phyloP scores from a whole-genome alignment of 2,329 filamentous ascomycete species.

The Domatiomyces globalis region DNA sequence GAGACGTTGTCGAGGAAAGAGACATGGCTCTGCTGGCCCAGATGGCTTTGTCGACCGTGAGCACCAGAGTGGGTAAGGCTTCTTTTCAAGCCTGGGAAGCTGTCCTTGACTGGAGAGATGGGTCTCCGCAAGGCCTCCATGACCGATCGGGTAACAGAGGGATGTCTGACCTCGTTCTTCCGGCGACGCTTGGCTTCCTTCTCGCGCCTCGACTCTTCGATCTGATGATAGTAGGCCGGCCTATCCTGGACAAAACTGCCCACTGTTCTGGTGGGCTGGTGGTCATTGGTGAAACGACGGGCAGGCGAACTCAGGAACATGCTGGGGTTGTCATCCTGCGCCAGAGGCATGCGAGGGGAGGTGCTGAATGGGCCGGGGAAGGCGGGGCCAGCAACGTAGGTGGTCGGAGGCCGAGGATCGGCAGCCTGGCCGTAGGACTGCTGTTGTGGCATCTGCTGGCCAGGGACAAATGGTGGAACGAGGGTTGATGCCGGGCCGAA shows the following conservation, averaged over 20 bases:
- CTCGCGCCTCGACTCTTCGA: slow-evolving; percentile 33
- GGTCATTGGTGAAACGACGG: slow-evolving; percentile 26
- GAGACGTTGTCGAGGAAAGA: slow-evolving; percentile 20
- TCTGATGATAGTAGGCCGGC: slow-evolving; percentile 37
- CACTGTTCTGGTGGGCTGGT: slow-evolving; percentile 18
- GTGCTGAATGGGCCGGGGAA: slow-evolving; percentile 33
- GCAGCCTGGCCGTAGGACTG: slow-evolving; percentile 14
- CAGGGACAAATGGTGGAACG: slow-evolving; percentile 10
- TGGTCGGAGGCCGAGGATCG: slow-evolving; percentile 7
- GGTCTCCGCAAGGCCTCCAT: slow-evolving; percentile 16
- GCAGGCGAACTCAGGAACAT: slow-evolving; percentile 37
- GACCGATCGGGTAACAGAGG: slow-evolving; percentile 19
- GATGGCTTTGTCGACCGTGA: slow-evolving; percentile 18
- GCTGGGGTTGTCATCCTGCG: slow-evolving; percentile 29
- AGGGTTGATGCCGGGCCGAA: slow-evolving; percentile 16
- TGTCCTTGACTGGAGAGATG: slow-evolving; percentile 11
- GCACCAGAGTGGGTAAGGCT: slow-evolving; percentile 29
- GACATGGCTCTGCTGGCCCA: slow-evolving; percentile 21
- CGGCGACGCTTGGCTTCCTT: slow-evolving; percentile 18
- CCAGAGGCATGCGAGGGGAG: slow-evolving; percentile 28
- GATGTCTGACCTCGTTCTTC: slow-evolving; percentile 21
- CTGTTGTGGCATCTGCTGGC: slow-evolving; percentile 7
- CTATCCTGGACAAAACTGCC: slow-evolving; percentile 18
- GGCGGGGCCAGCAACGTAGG: slow-evolving; percentile 21
- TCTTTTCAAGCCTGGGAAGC: slow-evolving; percentile 26